phyloP scores from a whole-genome alignment of 441 rosid genomes.

The Isatis lusitanica region DNA sequence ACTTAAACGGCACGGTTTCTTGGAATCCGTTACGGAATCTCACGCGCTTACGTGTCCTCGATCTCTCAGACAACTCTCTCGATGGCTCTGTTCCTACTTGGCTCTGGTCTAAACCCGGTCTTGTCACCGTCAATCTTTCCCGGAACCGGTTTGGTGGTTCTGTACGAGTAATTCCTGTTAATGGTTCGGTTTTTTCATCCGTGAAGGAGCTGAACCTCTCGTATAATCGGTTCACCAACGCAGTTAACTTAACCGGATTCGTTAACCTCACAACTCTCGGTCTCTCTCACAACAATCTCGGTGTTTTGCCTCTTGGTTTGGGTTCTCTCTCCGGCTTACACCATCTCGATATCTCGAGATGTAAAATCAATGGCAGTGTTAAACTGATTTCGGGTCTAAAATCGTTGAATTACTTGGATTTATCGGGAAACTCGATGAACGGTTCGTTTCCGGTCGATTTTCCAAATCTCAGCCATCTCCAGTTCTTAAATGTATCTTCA shows the following conservation, averaged over 20 bases:
- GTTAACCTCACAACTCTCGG: constrained; percentile 50
- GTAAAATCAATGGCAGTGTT: constrained; percentile 56
- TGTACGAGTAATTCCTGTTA: constrained; percentile 40
- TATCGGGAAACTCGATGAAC: constrained; percentile 62
- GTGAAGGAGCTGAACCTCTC: constrained; percentile 67
- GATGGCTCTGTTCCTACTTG: constrained; percentile 65
- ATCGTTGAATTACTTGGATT: constrained; percentile 57
- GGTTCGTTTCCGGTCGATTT: constrained; percentile 83
- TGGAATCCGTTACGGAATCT: constrained; percentile 61
- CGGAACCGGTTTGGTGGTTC: constrained; percentile 69
- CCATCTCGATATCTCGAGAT: constrained; percentile 59
- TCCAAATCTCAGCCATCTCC: constrained; percentile 52
- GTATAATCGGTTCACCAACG: constrained; percentile 67
- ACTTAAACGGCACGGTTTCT: constrained; percentile 61
- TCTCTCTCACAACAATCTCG: constrained; percentile 59
- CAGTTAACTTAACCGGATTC: constrained; percentile 56
- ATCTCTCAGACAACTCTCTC: constrained; percentile 74
- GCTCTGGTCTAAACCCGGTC: constrained; percentile 59
- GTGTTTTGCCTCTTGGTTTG: constrained; percentile 56
- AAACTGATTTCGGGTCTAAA: constrained; percentile 53
- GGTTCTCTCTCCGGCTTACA: constrained; percentile 44
- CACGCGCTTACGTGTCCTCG: constrained; percentile 49
- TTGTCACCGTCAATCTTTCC: constrained; percentile 53
- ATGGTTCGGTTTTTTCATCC: constrained; percentile 36
- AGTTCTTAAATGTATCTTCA: constrained; percentile 60